Evolutionary conservation across 805 yeast species (phyloP), one percentile per base, ranked within the genome.

Genomic region (Candida fluviatilis): DNA sequence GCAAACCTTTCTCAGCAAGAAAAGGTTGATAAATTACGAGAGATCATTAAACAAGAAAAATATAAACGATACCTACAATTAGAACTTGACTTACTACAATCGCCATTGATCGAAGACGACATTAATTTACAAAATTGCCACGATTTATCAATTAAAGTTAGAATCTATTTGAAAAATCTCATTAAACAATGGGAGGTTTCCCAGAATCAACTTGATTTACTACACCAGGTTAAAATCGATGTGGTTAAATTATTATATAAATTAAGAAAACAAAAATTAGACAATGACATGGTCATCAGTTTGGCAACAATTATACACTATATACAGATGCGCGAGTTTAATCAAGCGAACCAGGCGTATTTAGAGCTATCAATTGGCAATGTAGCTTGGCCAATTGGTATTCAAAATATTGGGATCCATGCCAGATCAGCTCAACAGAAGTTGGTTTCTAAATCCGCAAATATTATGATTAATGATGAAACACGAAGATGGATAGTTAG

Each of bases 321-420:
- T 49, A 38, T 84, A n/a, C 95, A 87, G 56, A 51, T 60, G 8
- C 51, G 56, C 12, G 71, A 78, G 25, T 78, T 57, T 46, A 53
- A 55, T 26, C 62, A 62, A 36, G 87, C 91, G 4, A 75, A 75
- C 42, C 86, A 85, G 50, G 68, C 80, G 18, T 88, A 88, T 49
- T 63, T 87, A 67, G 75, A 82, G 45, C 61, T 88, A 40, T 82
- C 91, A 52, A 82, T 88, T 13, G 96, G 96, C 1, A 85, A 86
- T 48, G 87, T 84, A 2, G 90, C 93, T 4, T 88, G 95, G 95
- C 96, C 96, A 2, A 83, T 87, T 46, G 96, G 96, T 18, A 84
- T 88, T 11, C 66, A 78, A 5, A 76, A 76, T 40, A 83, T 88
- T 12, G 88, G 93, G 35, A 85, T 88, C 41, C 96, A 87, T 55